Base-by-base conservation (phyloP, 495 filamentous ascomycete species). In the Chaetomidium leptoderma region DNA sequence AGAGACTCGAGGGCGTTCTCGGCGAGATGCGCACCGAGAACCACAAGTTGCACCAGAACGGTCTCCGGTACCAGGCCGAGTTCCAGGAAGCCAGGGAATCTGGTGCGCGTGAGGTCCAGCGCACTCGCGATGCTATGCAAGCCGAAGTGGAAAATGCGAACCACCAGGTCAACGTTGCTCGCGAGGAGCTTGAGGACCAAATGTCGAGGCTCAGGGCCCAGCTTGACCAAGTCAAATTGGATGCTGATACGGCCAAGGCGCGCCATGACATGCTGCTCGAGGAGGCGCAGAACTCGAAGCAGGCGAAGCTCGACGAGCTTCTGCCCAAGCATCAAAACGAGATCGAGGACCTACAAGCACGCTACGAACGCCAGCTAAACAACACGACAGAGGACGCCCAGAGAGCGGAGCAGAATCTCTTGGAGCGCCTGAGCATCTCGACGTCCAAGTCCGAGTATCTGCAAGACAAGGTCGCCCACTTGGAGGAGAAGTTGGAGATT, bases 401-500 rank as follows among this genome's bases (percentile, higher is more conserved):
- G 53, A 82, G 86, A 2, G 75, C 79, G 10, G 87, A 91, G 65
- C 76, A 80, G 46, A 82, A 86, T 62, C 77, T 88, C 30, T 71
- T 80, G 49, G 86, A 96, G 54, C 83, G 85, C 2, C 78, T 96
- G 37, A 81, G 78, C 52, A 76, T 97, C 21, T 85, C 90, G 0
- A 83, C 91, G 29, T 86, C 90, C 27, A 93, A 92, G 78, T 78
- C 83, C 3, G 80, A 86, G 58, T 85, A 92, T 68, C 80, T 91
- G 13, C 84, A 91, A 63, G 92, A 96, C 55, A 88, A 86, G 59
- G 81, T 95, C 23, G 68, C 78, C 4, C 87, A 91, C 60, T 81
- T 97, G 2, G 89, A 96, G 59, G 74, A 96, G 71, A 90, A 88
- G 68, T 80, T 98, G 32, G 84, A 95, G 67, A 86, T 97, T 64